These are phyloP conservation scores for Nakazawaea wickerhamii DNA, from an alignment of 805 yeast genomes.

Conservation along the genomic window DNA sequence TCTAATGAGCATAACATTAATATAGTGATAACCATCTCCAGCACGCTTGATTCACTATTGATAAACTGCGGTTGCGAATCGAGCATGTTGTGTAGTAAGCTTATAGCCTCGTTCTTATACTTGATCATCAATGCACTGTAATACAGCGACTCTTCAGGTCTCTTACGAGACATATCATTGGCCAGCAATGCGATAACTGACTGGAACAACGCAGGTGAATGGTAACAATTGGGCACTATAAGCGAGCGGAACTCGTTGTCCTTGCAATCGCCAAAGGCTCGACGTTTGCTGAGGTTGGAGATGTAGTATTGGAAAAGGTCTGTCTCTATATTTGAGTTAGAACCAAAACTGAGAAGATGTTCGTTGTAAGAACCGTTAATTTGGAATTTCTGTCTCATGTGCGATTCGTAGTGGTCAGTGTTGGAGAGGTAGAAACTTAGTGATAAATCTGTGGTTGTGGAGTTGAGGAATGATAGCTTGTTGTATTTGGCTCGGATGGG, in stretches of 20 bases:
- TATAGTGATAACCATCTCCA: constrained; percentile 23
- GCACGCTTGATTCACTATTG: constrained; percentile 15
- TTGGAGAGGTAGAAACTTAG: constrained; percentile 2
- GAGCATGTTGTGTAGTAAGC: constrained; percentile 22
- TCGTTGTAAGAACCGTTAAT: constrained; percentile 3
- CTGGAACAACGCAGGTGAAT: constrained; percentile 12
- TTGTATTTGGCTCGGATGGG: neutral
- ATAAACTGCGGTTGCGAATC: constrained; percentile 19
- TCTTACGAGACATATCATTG: constrained; percentile 11
- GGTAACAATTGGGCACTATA: constrained; percentile 10
- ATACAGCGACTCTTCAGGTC: constrained; percentile 9
- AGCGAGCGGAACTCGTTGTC: constrained; percentile 10
- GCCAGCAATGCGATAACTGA: constrained; percentile 11
- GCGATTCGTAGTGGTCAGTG: neutral
- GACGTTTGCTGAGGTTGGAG: constrained; percentile 11
- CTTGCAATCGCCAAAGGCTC: constrained; percentile 9
- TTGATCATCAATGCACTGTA: constrained; percentile 12
- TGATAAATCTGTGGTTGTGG: neutral
- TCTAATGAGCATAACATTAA: constrained; percentile 27
- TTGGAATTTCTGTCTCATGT: constrained; percentile 1
- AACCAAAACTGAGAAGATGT: constrained; percentile 8
- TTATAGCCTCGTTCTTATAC: constrained; percentile 27
- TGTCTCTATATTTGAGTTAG: constrained; percentile 10
- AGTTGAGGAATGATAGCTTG: neutral
- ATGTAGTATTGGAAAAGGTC: constrained; percentile 13